These are phyloP conservation scores for Gloeostereum incarnatum DNA, from an alignment of 768 basidiomycete genomes.

Conservation along the genomic window DNA sequence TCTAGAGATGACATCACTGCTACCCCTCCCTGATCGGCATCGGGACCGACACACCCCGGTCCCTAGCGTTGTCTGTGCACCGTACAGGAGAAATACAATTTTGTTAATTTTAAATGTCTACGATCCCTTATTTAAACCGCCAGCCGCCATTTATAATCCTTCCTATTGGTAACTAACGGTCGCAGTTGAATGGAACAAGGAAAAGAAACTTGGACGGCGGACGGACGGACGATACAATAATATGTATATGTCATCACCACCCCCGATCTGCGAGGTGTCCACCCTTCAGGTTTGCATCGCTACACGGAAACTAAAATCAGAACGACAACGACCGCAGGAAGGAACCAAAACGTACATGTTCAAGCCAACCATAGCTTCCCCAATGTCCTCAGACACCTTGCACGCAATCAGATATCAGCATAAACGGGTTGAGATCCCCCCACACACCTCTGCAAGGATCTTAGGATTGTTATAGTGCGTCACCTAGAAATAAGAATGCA, in stretches of 20 bases:
- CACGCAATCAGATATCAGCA: conserved; percentile 7
- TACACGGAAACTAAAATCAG: conserved; percentile 16
- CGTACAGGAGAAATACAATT: too few relatives aligned
- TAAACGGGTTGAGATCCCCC: conserved; percentile 2
- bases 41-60: too few relatives aligned
- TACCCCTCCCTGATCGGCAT: too few relatives aligned
- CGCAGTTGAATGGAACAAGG: too few relatives aligned
- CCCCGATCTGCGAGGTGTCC: conserved; percentile 64
- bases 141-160: too few relatives aligned
- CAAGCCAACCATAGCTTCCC: conserved; percentile 89
- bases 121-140: too few relatives aligned
- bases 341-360: conserved; percentile 55
- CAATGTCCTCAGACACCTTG: conserved; percentile 77
- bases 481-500: conserved; percentile 34
- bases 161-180: too few relatives aligned
- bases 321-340: conserved; percentile 1
- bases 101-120: too few relatives aligned
- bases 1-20: too few relatives aligned
- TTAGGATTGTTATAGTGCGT: conserved; percentile 96
- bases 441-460: conserved; percentile 72
- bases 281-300: conserved; percentile 60
- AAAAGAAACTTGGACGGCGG: too few relatives aligned
- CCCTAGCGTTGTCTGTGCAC: too few relatives aligned
- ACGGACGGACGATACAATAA: too few relatives aligned
- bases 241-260: conserved; percentile 29